These are phyloP conservation scores for Barnettozyma hawaiiensis DNA, from an alignment of 1,139 yeast species.

Conservation along the genomic window DNA sequence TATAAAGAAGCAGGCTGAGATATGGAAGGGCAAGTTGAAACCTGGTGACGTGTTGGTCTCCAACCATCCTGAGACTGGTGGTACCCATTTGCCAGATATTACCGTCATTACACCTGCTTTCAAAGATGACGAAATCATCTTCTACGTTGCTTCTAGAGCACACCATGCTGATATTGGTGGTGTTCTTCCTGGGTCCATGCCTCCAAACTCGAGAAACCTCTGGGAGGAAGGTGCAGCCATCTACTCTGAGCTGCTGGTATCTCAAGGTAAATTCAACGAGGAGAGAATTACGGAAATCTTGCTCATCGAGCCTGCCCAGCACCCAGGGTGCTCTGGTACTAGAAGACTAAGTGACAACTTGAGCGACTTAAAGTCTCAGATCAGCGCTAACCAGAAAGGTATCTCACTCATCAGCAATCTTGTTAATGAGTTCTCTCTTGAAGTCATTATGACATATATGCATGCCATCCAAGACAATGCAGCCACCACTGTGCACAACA, in stretches of 20 bases:
- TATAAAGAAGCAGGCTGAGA: constrained; percentile 58
- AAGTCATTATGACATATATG: constrained; percentile 39
- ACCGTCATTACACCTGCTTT: constrained; percentile 62
- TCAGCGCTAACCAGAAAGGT: constrained; percentile 45
- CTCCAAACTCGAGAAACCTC: constrained; percentile 41
- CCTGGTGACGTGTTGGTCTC: constrained; percentile 75
- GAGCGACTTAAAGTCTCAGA: constrained; percentile 45
- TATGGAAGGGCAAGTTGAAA: constrained; percentile 54
- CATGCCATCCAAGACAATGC: constrained; percentile 42
- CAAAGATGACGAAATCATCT: constrained; percentile 32
- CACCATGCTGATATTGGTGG: constrained; percentile 52
- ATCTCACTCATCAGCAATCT: constrained; percentile 35
- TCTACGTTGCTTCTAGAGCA: constrained; percentile 45
- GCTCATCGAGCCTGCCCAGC: constrained; percentile 36
- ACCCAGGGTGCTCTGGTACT: constrained; percentile 43
- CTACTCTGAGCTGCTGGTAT: constrained; percentile 36
- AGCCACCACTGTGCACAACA: constrained; percentile 34
- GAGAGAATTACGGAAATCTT: constrained; percentile 33
- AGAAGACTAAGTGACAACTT: constrained; percentile 42
- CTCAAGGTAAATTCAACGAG: constrained; percentile 38
- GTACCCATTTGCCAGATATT: constrained; percentile 78
- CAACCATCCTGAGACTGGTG: constrained; percentile 78
- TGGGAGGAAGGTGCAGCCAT: constrained; percentile 47
- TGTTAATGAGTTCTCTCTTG: constrained; percentile 34
- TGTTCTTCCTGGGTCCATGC: constrained; percentile 42